Evolutionary conservation across 176 grass and related monocot species (phyloP).

Genomic region (Musa itinerans): DNA sequence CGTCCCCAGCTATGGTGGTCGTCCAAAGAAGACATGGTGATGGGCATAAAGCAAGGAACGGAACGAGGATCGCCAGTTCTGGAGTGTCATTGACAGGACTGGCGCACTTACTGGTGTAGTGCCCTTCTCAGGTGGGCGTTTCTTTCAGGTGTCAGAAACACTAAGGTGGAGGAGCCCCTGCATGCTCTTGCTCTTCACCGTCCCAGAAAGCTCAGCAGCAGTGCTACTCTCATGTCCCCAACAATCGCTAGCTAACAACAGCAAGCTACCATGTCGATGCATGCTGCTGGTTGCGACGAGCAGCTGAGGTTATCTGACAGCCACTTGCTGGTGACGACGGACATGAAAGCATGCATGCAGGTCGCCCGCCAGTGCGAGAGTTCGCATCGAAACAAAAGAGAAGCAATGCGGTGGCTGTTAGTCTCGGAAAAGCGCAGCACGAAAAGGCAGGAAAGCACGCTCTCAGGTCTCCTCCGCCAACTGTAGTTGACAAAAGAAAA

Average conservation of each 20-base stretch:
- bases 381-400: neutral
- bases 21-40: neutral
- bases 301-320: neutral
- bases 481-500: neutral
- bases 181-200: too few relatives aligned
- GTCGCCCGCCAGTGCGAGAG: too few relatives aligned
- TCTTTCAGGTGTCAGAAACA: neutral
- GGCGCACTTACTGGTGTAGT: neutral
- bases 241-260: neutral
- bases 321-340: neutral
- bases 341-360: neutral
- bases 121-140: neutral
- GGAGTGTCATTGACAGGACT: neutral
- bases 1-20: too few relatives aligned
- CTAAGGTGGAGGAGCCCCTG: neutral
- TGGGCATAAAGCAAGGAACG: neutral
- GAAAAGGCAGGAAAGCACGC: neutral
- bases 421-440: slow-evolving; percentile 63
- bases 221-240: neutral
- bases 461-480: slow-evolving; percentile 17
- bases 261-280: too few relatives aligned
- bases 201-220: too few relatives aligned
- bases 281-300: too few relatives aligned
- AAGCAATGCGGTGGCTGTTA: neutral
- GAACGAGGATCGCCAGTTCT: too few relatives aligned